Evolutionary conservation across 2,329 filamentous ascomycete genomes (phyloP).

Genomic region (Monosporascus sp.): DNA sequence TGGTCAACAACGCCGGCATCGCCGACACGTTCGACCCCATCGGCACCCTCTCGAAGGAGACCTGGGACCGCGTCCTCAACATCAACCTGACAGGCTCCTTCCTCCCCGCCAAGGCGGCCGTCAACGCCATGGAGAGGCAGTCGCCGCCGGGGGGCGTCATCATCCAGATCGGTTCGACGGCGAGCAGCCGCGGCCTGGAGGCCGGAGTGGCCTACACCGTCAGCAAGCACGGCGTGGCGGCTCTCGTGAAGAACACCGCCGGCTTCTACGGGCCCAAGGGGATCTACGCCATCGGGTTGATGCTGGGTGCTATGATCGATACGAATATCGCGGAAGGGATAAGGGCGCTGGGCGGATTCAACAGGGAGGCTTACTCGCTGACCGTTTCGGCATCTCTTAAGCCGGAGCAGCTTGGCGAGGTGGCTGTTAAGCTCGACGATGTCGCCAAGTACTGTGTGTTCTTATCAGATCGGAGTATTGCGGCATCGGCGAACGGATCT

Average conservation of each 20-base stretch:
- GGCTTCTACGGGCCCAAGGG: constrained; percentile 49
- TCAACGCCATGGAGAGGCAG: constrained; percentile 41
- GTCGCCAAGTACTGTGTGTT: constrained; percentile 31
- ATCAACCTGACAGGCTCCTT: constrained; percentile 54
- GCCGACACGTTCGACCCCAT: constrained; percentile 52
- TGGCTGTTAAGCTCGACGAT: constrained; percentile 25
- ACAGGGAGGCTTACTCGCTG: constrained; percentile 24
- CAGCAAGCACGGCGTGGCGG: constrained; percentile 49
- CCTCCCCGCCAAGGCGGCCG: constrained; percentile 44
- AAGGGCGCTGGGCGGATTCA: constrained; percentile 21
- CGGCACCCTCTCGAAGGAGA: constrained; percentile 36
- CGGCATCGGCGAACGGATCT: constrained; percentile 16
- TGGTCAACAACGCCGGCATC: constrained; percentile 54
- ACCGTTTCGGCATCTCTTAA: constrained; percentile 19
- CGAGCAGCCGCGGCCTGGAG: constrained; percentile 8
- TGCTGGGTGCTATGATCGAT: constrained; percentile 45
- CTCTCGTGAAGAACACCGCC: constrained; percentile 53
- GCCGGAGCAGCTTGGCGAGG: constrained; percentile 23
- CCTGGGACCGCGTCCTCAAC: constrained; percentile 50
- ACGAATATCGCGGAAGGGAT: constrained; percentile 50
- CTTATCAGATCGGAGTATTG: constrained; percentile 15
- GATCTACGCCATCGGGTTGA: constrained; percentile 45
- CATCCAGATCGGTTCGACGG: constrained; percentile 20
- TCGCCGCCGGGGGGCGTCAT: constrained; percentile 18
- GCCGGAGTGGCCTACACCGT: constrained; percentile 46